phyloP scores from a whole-genome alignment of 169 alveolate species.

The Hepatocystis sp. region DNA sequence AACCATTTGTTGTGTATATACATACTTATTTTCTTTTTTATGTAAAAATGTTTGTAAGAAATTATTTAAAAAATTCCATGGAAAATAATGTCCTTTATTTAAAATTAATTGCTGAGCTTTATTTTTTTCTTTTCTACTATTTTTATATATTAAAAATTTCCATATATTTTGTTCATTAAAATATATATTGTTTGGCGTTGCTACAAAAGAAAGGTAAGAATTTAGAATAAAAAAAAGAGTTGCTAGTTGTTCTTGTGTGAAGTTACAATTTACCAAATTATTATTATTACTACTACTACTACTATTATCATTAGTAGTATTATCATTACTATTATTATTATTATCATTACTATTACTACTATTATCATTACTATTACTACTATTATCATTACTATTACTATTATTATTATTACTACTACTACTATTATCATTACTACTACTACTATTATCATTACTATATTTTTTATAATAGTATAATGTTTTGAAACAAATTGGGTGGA shows the following conservation, averaged over 20 bases:
- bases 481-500: slow-evolving; percentile 63
- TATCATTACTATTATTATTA: too few species aligned
- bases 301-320: too few species aligned
- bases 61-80: slow-evolving; percentile 3
- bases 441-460: too few species aligned
- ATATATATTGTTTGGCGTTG: slow-evolving; percentile 3
- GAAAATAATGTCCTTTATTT: slow-evolving; percentile 23
- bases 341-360: too few species aligned
- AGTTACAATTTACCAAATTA: too few species aligned
- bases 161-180: slow-evolving; percentile 17
- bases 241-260: slow-evolving; percentile 20
- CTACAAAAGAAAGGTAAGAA: slow-evolving; percentile 49
- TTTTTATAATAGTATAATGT: slow-evolving; percentile 23
- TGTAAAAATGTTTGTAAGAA: slow-evolving; percentile 52
- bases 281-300: too few species aligned
- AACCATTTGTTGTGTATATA: slow-evolving; percentile 15
- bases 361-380: too few species aligned
- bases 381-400: too few species aligned
- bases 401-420: too few species aligned
- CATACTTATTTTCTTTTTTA: slow-evolving; percentile 22
- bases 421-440: too few species aligned
- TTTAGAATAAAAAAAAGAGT: slow-evolving; percentile 30
- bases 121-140: slow-evolving; percentile 16
- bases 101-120: background rate
- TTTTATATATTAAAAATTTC: slow-evolving; percentile 24